Evolutionary conservation across 495 filamentous ascomycete species (phyloP), one percentile per base, ranked within the genome.

Genomic region (Astrothelium subdiscretum): DNA sequence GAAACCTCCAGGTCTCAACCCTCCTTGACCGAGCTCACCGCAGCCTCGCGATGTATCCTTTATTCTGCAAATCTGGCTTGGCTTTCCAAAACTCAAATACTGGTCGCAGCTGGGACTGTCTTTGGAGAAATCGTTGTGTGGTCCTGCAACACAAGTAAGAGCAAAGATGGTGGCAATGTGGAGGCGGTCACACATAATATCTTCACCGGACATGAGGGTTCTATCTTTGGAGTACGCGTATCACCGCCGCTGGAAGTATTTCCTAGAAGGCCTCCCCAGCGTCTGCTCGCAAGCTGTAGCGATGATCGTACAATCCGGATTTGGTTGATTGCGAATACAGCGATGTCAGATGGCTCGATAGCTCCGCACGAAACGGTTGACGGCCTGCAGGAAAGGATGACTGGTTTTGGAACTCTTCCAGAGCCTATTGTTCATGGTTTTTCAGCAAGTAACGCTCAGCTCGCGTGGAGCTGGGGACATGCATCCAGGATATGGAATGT

Each of bases 111-210:
- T 1, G 94, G 94, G 0, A 97, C 95, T 0, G 91, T 90, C 0
- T 97, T 96, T 72, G 94, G 94, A 1, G 91, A 97, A 71, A 87
- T 97, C 31, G 77, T 96, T 13, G 80, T 96, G 2, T 97, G 92
- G 92, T 92, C 87, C 62, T 88, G 84, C 66, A 61, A 24, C 44
- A 22, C 63, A 26, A 32, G 38, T 44, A 42, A 26, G 11, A 18
- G 35, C 40, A 12, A 10, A 26, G 24, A 3, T 31, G 20, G 11
- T 10, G 13, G 73, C 77, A 44, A 65, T 79, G 26, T 43, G 0
- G 44, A 22, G 24, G 32, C 6, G 44, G 65, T 48, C 38, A 60
- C 89, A 20, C 83, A 94, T 48, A 83, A 83, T 60, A 84, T 87
- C 29, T 89, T 97, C 65, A 83, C 83, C 4, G 95, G 91, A 0